Percentiles rank a stretch among this genome's conserved stretches.
Evolutionary conservation across 2,329 filamentous ascomycete species (phyloP).

Genomic region (Gliomastix tumulicola): DNA sequence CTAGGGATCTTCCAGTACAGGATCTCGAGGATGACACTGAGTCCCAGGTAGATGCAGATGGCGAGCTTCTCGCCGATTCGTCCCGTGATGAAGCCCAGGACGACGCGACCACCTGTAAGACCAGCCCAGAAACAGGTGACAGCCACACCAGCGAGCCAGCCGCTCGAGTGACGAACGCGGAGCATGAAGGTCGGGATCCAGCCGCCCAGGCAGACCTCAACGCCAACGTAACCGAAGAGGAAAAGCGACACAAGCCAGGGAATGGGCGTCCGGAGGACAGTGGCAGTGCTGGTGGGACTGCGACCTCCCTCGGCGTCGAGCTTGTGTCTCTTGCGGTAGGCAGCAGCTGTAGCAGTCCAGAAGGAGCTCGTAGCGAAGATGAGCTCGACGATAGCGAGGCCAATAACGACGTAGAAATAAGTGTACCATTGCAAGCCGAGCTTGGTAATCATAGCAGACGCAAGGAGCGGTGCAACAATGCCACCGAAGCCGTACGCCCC

Average conservation of each 20-base stretch:
- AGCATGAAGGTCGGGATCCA: constrained; percentile 83
- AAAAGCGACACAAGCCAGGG: constrained; percentile 72
- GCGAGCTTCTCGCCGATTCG: constrained; percentile 62
- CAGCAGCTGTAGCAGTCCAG: constrained; percentile 52
- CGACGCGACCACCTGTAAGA: constrained; percentile 65
- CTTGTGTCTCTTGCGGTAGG: constrained; percentile 36
- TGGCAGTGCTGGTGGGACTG: constrained; percentile 35
- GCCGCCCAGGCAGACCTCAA: constrained; percentile 66
- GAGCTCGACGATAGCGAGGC: constrained; percentile 48
- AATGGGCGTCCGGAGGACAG: constrained; percentile 40
- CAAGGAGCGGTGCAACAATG: constrained; percentile 61
- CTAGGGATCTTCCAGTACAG: constrained; percentile 78
- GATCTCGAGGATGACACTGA: constrained; percentile 59
- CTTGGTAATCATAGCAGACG: constrained; percentile 65
- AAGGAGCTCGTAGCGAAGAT: constrained; percentile 47
- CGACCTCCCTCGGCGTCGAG: constrained; percentile 17
- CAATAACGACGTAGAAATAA: constrained; percentile 72
- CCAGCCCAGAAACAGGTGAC: constrained; percentile 82
- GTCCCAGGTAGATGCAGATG: constrained; percentile 54
- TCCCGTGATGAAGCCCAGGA: constrained; percentile 71
- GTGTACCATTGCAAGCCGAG: constrained; percentile 58
- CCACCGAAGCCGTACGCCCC: constrained; percentile 67
- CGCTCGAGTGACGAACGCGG: constrained; percentile 58
- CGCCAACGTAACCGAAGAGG: constrained; percentile 71
- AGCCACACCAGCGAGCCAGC: constrained; percentile 68